Conservation (phyloP, 1,284 basidiomycete genomes). For the Baeospora myosura region DNA sequence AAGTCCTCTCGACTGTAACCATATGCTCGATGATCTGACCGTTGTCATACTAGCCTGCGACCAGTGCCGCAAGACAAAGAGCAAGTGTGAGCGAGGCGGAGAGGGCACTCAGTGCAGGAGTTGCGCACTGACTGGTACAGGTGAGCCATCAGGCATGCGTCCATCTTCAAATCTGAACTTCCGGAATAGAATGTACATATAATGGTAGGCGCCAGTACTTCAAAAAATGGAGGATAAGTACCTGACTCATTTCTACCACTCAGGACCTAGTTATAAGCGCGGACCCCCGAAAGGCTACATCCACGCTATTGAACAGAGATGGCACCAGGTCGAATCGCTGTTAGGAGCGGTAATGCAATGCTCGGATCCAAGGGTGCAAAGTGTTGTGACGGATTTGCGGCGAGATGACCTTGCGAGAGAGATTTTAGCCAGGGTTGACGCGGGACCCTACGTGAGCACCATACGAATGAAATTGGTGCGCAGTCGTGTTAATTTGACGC, state of each 20-base stretch:
- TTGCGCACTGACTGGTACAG: constrained; percentile 52
- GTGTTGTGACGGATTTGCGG: constrained; percentile 60
- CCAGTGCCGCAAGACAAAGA: constrained; percentile 80
- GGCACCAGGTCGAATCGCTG: constrained; percentile 84
- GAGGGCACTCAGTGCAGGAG: constrained; percentile 58
- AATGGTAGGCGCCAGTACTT: too few relatives aligned
- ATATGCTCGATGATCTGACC: constrained; percentile 2
- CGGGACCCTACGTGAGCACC: constrained; percentile 61
- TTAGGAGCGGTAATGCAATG: constrained; percentile 73
- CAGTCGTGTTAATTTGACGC: too few relatives aligned
- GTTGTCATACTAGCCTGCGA: constrained; percentile 53
- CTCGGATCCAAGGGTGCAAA: constrained; percentile 62
- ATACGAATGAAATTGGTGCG: constrained; percentile 11
- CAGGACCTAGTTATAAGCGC: constrained; percentile 37
- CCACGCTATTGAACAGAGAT: constrained; percentile 81
- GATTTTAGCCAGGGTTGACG: constrained; percentile 65
- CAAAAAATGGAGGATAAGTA: too few relatives aligned
- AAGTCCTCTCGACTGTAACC: constrained; percentile 3
- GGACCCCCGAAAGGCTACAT: constrained; percentile 89
- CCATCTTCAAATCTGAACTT: too few relatives aligned
- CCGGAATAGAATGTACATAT: too few relatives aligned
- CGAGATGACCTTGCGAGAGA: constrained; percentile 66
- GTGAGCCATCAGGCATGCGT: constrained; percentile 30
- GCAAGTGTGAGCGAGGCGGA: constrained; percentile 69
- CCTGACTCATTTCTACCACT: not conserved